Conservation (phyloP, 1,139 yeast species). For the Pichia norvegensis region DNA sequence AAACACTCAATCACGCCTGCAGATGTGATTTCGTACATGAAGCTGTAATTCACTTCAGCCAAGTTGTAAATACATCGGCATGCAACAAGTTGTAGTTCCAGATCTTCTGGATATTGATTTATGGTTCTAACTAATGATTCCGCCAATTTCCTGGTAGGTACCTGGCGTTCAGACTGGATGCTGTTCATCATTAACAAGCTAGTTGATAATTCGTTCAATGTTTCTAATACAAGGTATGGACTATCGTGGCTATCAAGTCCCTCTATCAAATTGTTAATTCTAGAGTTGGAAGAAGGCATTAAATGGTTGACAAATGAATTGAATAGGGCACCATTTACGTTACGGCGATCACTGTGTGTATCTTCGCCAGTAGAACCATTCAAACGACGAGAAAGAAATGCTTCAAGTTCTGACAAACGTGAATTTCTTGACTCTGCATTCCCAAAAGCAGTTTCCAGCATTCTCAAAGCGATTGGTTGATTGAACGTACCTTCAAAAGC, state of each 20-base stretch:
- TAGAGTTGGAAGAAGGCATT: slow-evolving; percentile 4
- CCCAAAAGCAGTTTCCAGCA: background rate
- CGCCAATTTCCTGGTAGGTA: slow-evolving; percentile 57
- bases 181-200: slow-evolving; percentile 57
- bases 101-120: slow-evolving; percentile 53
- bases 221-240: slow-evolving; percentile 44
- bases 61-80: slow-evolving; percentile 81
- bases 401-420: slow-evolving; percentile 2
- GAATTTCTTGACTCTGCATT: background rate
- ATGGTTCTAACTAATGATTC: slow-evolving; percentile 52
- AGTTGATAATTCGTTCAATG: slow-evolving; percentile 56
- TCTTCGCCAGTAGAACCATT: background rate
- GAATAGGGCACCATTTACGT: slow-evolving; percentile 1
- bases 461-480: background rate
- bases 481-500: background rate
- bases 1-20: slow-evolving; percentile 63
- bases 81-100: slow-evolving; percentile 75
- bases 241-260: slow-evolving; percentile 41
- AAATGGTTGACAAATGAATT: slow-evolving; percentile 12
- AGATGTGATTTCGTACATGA: slow-evolving; percentile 55
- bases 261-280: slow-evolving; percentile 32
- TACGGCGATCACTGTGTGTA: background rate
- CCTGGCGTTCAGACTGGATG: slow-evolving; percentile 50
- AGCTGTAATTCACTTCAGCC: slow-evolving; percentile 67
- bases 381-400: background rate